Conservation (phyloP, 2,329 filamentous ascomycete species). For the Neofusicoccum sp. region DNA sequence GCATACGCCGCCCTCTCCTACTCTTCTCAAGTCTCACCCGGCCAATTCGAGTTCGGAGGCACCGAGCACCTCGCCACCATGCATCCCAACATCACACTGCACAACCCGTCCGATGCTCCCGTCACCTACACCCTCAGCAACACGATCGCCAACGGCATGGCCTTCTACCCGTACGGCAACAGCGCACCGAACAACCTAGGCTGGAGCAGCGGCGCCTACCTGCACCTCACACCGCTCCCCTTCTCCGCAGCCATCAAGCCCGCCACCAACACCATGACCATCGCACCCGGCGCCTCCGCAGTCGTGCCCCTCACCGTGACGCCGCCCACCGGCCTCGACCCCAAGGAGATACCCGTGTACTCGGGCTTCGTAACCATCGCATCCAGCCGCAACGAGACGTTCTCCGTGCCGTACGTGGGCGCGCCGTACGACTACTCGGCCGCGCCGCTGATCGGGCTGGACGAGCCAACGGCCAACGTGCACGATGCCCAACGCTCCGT, state of each 20-base stretch:
- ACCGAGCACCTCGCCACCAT: conserved; percentile 27
- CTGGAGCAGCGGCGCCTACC: conserved; percentile 21
- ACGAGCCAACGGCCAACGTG: neutral
- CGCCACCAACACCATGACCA: conserved; percentile 22
- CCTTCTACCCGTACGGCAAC: conserved; percentile 15
- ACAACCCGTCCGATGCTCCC: conserved; percentile 20
- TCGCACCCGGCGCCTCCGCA: conserved; percentile 23
- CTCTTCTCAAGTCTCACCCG: conserved; percentile 20
- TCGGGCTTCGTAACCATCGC: conserved; percentile 24
- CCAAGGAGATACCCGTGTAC: conserved; percentile 25
- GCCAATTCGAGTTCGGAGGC: conserved; percentile 25
- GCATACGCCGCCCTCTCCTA: conserved; percentile 24
- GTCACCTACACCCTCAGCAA: conserved; percentile 21
- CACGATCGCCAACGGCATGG: conserved; percentile 24
- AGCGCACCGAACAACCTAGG: conserved; percentile 11
- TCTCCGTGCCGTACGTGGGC: conserved; percentile 25
- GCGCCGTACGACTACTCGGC: conserved; percentile 15
- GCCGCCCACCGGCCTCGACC: conserved; percentile 25
- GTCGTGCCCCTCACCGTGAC: conserved; percentile 23
- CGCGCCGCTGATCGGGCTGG: neutral
- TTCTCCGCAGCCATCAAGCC: conserved; percentile 20
- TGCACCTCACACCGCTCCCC: neutral
- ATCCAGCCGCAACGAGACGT: conserved; percentile 13
- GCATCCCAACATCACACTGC: conserved; percentile 26
- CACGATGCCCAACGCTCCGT: neutral